Conservation (phyloP, 2,329 filamentous ascomycete genomes). For the Ophiostoma tasmaniense region DNA sequence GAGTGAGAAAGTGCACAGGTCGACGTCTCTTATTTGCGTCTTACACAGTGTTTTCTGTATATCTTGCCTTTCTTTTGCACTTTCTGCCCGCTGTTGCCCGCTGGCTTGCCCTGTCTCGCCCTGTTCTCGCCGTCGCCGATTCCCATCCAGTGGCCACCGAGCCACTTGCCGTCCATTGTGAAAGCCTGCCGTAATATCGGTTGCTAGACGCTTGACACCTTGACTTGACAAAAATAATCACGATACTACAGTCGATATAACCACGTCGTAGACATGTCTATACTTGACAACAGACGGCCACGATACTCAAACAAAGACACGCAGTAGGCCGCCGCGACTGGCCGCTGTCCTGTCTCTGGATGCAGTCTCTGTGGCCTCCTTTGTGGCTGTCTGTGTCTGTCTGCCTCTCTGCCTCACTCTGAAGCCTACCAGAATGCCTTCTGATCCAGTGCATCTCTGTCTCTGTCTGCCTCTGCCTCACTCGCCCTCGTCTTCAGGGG, state of each 20-base stretch:
- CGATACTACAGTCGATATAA: not conserved
- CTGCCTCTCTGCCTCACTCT: not conserved
- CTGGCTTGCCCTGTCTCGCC: not conserved
- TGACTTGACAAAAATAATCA: not conserved
- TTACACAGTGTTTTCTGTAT: not conserved
- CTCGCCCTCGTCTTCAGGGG: not conserved
- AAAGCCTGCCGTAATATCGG: not conserved
- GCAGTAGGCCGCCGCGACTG: not conserved
- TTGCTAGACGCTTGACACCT: not conserved
- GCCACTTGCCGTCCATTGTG: not conserved
- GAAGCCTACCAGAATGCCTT: not conserved
- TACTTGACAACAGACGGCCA: not conserved
- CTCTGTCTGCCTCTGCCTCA: not conserved
- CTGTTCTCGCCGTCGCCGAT: slow-evolving; percentile 2
- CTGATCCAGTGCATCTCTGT: not conserved
- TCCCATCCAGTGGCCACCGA: not conserved
- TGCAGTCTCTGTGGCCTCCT: not conserved
- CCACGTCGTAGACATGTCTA: not conserved
- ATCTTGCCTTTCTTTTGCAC: not conserved
- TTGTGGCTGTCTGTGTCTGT: not conserved
- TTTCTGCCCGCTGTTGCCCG: not conserved
- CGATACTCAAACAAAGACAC: not conserved
- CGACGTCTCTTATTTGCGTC: not conserved
- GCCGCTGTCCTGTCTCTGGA: slow-evolving; percentile 1
- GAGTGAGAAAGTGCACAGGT: not conserved